phyloP scores from a whole-genome alignment of 129 eudicot species.

The Oenanthe sinensis region DNA sequence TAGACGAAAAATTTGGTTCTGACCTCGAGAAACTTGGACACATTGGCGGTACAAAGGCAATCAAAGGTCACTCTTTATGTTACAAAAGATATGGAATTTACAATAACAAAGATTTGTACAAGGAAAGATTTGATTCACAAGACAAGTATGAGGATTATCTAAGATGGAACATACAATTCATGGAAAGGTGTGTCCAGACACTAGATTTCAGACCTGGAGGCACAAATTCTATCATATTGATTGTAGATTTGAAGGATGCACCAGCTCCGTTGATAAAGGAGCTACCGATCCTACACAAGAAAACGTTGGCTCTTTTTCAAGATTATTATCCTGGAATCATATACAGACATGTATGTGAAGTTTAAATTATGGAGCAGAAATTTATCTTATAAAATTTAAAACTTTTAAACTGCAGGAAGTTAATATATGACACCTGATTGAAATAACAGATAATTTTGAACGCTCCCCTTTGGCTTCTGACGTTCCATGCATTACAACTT shows the following conservation, averaged over 20 bases:
- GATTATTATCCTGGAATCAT: conserved; percentile 76
- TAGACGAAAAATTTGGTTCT: conserved; percentile 32
- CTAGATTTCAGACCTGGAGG: conserved; percentile 45
- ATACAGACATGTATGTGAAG: conserved; percentile 44
- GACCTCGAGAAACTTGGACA: conserved; percentile 33
- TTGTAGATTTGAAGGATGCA: conserved; percentile 62
- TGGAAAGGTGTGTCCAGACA: conserved; percentile 53
- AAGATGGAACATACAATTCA: conserved; percentile 59
- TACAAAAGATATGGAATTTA: conserved; percentile 36
- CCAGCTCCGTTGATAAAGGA: conserved; percentile 51
- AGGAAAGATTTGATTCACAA: conserved; percentile 22
- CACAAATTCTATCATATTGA: conserved; percentile 43
- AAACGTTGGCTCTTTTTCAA: conserved; percentile 37
- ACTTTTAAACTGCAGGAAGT: not conserved
- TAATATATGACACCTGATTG: not conserved
- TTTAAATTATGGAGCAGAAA: not conserved
- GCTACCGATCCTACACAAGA: conserved; percentile 37
- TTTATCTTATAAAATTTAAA: not conserved
- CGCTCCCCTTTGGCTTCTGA: conserved; percentile 66
- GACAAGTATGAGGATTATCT: conserved; percentile 30
- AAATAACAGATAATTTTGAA: conserved; percentile 51
- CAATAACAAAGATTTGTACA: conserved; percentile 26
- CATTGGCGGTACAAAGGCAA: conserved; percentile 33
- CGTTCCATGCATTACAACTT: conserved; percentile 53
- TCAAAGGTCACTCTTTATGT: conserved; percentile 54